phyloP scores from a whole-genome alignment of 352 stramenopile species.

The Phytophthora cryptogea region DNA sequence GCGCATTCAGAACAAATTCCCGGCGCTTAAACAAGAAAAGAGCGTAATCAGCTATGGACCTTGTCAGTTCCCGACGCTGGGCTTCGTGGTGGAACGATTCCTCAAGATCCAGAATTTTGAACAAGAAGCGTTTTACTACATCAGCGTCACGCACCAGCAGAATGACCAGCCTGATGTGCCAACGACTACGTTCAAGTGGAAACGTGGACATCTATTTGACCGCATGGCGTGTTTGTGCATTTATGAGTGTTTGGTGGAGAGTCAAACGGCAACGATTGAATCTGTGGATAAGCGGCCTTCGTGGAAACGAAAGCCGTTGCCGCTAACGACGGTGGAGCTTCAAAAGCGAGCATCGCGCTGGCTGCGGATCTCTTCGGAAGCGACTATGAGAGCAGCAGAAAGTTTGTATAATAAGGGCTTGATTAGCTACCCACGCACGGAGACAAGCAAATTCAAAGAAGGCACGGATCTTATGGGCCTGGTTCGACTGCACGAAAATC shows the following conservation, averaged over 20 bases:
- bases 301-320: constrained; percentile 96
- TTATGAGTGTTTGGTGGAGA: constrained; percentile 85
- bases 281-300: constrained; percentile 74
- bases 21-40: constrained; percentile 69
- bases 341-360: constrained; percentile 97
- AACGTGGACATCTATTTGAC: constrained; percentile 96
- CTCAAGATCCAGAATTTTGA: constrained; percentile 97
- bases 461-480: constrained; percentile 89
- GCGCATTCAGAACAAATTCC: constrained; percentile 88
- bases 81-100: constrained; percentile 95
- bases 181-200: constrained; percentile 96
- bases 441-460: constrained; percentile 99
- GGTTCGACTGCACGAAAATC: constrained; percentile 70
- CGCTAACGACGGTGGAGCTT: constrained; percentile 98
- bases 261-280: constrained; percentile 64
- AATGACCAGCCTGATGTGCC: constrained; percentile 48
- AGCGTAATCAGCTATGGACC: constrained; percentile 98
- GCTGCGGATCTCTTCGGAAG: constrained; percentile 95
- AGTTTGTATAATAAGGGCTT: constrained; percentile 98
- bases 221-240: constrained; percentile 92
- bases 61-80: constrained; percentile 99
- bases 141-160: constrained; percentile 89
- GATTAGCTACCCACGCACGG: constrained; percentile 99
- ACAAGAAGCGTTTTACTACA: constrained; percentile 95
- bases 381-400: constrained; percentile 96